Percentiles rank a stretch among this genome's conserved stretches.
phyloP scores from a whole-genome alignment of 1,284 basidiomycete genomes.

The Ustilago cynodontis region DNA sequence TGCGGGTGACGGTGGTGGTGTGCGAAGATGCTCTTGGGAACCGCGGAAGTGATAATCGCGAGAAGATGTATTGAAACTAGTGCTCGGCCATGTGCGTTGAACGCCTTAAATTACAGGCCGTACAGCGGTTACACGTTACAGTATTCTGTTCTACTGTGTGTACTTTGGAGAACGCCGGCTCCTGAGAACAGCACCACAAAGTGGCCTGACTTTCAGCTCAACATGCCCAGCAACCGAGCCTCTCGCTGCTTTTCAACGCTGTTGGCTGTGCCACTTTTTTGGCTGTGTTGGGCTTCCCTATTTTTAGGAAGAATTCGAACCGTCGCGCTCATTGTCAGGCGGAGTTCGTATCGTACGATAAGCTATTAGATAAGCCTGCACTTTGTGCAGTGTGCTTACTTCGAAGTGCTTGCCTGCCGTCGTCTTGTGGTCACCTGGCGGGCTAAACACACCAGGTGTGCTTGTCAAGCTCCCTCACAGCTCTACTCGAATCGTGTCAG shows the following conservation, averaged over 20 bases:
- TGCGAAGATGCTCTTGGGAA: too few species aligned
- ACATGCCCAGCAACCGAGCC: too few species aligned
- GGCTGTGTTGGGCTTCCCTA: constrained; percentile 13
- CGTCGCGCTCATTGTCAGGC: background rate
- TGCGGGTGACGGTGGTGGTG: background rate
- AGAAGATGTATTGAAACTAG: constrained; percentile 13
- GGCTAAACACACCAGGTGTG: too few species aligned
- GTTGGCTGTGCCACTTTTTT: background rate
- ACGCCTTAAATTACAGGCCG: background rate
- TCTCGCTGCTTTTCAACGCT: background rate
- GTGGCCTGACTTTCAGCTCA: constrained; percentile 17
- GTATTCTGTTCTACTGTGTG: background rate
- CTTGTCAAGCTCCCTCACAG: too few species aligned
- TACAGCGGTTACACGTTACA: background rate
- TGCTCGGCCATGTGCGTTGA: constrained; percentile 15
- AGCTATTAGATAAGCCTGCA: constrained; percentile 1
- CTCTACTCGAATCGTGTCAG: background rate
- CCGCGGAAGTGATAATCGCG: too few species aligned
- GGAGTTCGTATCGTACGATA: constrained; percentile 4
- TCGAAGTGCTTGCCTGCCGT: background rate
- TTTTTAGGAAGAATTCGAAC: constrained; percentile 22
- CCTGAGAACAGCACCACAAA: background rate
- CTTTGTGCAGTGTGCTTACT: background rate
- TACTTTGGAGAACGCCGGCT: constrained; percentile 5
- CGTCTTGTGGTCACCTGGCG: background rate